Evolutionary conservation across 768 basidiomycete species (phyloP).

Genomic region (Lentinula detonsa): DNA sequence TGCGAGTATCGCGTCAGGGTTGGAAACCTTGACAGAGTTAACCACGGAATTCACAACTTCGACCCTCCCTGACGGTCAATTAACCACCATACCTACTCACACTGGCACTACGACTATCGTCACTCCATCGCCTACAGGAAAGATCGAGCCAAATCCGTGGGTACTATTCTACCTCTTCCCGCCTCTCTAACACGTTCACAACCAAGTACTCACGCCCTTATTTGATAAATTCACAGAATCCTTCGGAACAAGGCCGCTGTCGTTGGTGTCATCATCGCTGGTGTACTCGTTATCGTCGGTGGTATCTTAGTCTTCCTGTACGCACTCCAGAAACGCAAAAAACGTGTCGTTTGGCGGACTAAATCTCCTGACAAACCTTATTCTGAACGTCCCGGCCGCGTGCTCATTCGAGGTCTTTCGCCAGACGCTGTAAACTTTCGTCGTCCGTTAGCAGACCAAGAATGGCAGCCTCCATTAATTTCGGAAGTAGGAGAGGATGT

Average conservation of each 20-base stretch:
- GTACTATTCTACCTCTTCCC: neutral
- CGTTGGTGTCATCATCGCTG: neutral
- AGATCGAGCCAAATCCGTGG: neutral
- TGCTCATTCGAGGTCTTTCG: neutral
- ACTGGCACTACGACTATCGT: neutral
- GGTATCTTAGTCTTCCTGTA: neutral
- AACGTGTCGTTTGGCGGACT: neutral
- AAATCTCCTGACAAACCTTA: neutral
- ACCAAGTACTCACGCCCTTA: neutral
- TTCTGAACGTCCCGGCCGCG: neutral
- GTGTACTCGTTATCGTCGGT: neutral
- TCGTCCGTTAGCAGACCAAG: neutral
- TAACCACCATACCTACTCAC: neutral
- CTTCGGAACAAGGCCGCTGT: constrained; percentile 3
- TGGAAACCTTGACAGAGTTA: neutral
- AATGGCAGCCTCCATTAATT: constrained; percentile 3
- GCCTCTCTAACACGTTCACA: neutral
- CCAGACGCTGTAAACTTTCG: neutral
- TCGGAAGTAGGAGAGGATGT: neutral
- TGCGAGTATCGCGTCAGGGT: neutral
- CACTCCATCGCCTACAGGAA: neutral
- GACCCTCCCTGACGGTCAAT: neutral
- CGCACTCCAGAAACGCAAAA: neutral
- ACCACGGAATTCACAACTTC: neutral
- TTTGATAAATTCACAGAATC: neutral